A percentile compares a stretch with the other conserved stretches of the same genome.
Evolutionary conservation across 768 basidiomycete species (phyloP).

Genomic region (Macrolepiota albuminosa): DNA sequence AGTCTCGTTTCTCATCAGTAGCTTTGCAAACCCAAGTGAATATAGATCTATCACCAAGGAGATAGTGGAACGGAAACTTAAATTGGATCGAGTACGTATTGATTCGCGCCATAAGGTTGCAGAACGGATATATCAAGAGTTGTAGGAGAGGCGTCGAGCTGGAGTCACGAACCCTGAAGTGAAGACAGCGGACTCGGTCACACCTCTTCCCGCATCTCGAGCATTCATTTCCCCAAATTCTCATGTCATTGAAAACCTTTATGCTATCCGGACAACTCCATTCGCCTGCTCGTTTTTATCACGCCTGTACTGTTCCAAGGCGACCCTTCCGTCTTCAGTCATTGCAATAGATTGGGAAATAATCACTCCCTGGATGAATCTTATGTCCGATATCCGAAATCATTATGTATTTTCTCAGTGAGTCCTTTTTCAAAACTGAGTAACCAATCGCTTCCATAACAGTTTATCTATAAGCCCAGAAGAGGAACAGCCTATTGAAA

Average conservation of each 20-base stretch:
- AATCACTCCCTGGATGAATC: constrained; percentile 64
- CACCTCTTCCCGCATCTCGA: constrained; percentile 28
- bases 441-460: constrained; percentile 1
- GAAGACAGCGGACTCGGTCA: constrained; percentile 23
- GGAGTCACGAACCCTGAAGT: constrained; percentile 17
- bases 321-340: constrained; percentile 26
- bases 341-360: constrained; percentile 73
- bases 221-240: constrained; percentile 21
- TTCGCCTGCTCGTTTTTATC: constrained; percentile 65
- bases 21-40: constrained; percentile 12
- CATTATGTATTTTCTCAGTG: constrained; percentile 64
- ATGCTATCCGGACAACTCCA: constrained; percentile 54
- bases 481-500: constrained; percentile 37
- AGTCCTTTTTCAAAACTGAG: constrained; percentile 17
- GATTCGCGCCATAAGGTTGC: not conserved
- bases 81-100: constrained; percentile 34
- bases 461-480: constrained; percentile 42
- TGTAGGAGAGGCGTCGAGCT: constrained; percentile 28
- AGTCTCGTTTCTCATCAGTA: constrained; percentile 28
- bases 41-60: constrained; percentile 22
- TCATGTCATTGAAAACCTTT: constrained; percentile 46
- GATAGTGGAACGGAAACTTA: constrained; percentile 40
- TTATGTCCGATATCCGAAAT: constrained; percentile 67
- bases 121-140: constrained; percentile 1
- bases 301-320: constrained; percentile 47